Evolutionary conservation across 345 rosid genomes (phyloP), one percentile per base, ranked within the genome.

Genomic region (Arabidopsis thaliana): DNA sequence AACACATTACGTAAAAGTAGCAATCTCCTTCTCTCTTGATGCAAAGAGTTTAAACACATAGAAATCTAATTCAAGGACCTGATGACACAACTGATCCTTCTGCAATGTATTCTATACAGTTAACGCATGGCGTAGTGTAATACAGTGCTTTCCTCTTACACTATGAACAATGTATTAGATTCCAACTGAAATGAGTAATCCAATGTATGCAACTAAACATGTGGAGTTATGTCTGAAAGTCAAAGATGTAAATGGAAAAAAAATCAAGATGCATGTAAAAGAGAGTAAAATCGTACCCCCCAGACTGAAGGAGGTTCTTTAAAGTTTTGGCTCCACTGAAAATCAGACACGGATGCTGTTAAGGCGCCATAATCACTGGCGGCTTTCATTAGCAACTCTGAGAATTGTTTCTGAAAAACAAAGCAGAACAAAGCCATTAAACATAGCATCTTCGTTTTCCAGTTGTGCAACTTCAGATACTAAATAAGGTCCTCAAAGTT

Each of bases 251-350:
- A 56, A 65, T 40, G 46, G 14, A 24, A 55, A 20, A 75, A 36
- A 49, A n/a, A 8, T 40, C 10, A 64, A 59, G 71, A 78, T 55
- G 41, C 82, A 57, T 55, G 55, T 28, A 55, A 65, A 64, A 25
- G 55, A 46, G 61, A 46, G 46, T 30, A 57, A n/a, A 44, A 38
- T 3, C 73, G 23, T 96, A 93, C 99, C 88, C 97, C 98, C 99
- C 99, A 91, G 69, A 93, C 92, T 49, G 97, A 79, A 77, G 97
- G 99, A 82, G 98, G 83, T 76, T 96, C 99, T 85, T 87, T 96
- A 75, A 96, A 96, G 86, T 89, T 96, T 74, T 89, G 97, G 82
- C 90, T 96, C 99, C 99, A 96, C 8, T 91, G 96, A 73, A 96
- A 93, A 83, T 96, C 99, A 22, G 91, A 70, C 49, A 84, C 94